These are phyloP conservation scores for Eremomyces bilateralis DNA, from an alignment of 495 filamentous ascomycete genomes.

Conservation along the genomic window DNA sequence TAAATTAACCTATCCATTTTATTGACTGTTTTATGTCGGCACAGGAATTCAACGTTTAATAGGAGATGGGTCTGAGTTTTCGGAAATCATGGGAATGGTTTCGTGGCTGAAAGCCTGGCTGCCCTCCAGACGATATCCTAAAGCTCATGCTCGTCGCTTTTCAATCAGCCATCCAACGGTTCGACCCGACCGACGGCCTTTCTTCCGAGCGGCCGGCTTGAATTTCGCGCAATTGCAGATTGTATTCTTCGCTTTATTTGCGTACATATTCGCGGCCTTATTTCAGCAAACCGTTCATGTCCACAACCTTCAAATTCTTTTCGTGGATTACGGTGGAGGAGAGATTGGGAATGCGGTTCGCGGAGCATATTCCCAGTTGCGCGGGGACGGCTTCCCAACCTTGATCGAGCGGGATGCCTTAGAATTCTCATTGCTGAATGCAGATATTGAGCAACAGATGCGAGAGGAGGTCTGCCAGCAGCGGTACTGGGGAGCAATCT, in stretches of 20 bases:
- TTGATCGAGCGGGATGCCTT: background rate
- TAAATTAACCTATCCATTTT: too few species aligned
- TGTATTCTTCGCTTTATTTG: background rate
- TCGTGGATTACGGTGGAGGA: constrained; percentile 31
- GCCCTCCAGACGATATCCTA: too few species aligned
- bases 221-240: background rate
- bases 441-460: background rate
- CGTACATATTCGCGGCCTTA: background rate
- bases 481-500: background rate
- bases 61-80: too few species aligned
- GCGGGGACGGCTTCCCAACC: constrained; percentile 5
- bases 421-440: too few species aligned
- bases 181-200: background rate
- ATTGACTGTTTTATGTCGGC: too few species aligned
- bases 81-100: too few species aligned
- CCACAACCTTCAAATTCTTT: constrained; percentile 24
- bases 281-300: constrained; percentile 1
- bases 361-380: constrained; percentile 21
- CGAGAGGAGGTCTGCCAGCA: background rate
- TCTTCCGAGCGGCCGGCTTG: background rate
- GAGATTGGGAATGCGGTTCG: constrained; percentile 23
- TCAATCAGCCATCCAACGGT: background rate
- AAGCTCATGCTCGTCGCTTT: background rate
- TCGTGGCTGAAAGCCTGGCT: too few species aligned
- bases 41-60: too few species aligned